Evolutionary conservation across 2,329 filamentous ascomycete genomes (phyloP).

Genomic region (Diaporthe aspalathi): DNA sequence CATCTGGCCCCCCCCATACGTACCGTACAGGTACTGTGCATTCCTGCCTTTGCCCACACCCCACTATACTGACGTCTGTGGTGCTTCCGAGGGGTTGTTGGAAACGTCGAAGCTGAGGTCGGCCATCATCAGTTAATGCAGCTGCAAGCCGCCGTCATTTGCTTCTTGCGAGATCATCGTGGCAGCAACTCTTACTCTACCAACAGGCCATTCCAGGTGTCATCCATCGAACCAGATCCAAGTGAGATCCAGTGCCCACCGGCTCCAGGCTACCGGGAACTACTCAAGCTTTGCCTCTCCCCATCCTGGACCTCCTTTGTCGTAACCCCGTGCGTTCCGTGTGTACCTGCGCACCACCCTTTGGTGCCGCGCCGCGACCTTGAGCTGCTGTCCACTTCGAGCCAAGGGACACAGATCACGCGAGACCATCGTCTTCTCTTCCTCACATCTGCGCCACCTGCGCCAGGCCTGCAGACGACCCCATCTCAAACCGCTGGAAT

Average conservation of each 20-base stretch:
- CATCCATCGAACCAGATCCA: neutral
- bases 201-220: constrained; percentile 2
- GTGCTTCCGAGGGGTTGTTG: constrained; percentile 25
- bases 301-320: constrained; percentile 21
- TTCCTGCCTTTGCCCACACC: constrained; percentile 9
- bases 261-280: constrained; percentile 29
- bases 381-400: constrained; percentile 25
- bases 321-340: constrained; percentile 21
- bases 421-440: neutral
- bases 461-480: constrained; percentile 26
- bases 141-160: constrained; percentile 40
- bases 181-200: neutral
- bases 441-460: neutral
- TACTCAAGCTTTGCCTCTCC: constrained; percentile 9
- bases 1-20: constrained; percentile 16
- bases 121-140: constrained; percentile 41
- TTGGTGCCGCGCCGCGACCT: neutral
- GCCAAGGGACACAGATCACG: constrained; percentile 19
- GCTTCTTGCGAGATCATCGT: constrained; percentile 22
- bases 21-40: constrained; percentile 22
- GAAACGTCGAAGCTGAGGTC: constrained; percentile 41
- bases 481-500: neutral
- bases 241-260: constrained; percentile 22
- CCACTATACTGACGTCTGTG: constrained; percentile 38
- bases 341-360: constrained; percentile 3